Evolutionary conservation across 768 basidiomycete species (phyloP).

Genomic region (Suillus americanus): DNA sequence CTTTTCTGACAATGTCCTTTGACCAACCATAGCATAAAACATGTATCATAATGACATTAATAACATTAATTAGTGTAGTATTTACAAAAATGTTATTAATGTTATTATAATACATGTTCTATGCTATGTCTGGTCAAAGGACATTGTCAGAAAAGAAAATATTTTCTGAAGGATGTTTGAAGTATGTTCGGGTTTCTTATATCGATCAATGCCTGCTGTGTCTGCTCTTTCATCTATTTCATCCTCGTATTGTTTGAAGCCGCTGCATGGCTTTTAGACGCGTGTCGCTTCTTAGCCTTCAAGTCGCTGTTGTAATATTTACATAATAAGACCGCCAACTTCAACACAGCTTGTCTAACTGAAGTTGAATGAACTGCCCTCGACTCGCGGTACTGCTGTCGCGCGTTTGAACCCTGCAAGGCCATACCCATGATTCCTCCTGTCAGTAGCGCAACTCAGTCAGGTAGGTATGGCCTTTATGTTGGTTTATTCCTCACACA

Average conservation of each 20-base stretch:
- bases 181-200: no score
- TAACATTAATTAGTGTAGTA: no score
- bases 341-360: neutral
- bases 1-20: no score
- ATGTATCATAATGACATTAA: no score
- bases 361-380: no score
- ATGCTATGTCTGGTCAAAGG: no score
- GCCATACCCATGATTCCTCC: neutral
- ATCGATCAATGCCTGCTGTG: no score
- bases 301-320: neutral
- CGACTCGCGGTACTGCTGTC: neutral
- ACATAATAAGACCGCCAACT: neutral
- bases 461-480: neutral
- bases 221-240: constrained; percentile 17
- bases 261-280: neutral
- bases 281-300: neutral
- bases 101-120: no score
- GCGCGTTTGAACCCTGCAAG: neutral
- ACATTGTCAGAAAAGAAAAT: no score
- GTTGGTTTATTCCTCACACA: neutral
- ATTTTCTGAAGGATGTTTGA: no score
- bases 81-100: no score
- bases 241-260: constrained; percentile 26
- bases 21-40: no score
- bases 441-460: neutral